A percentile compares a stretch with the other conserved stretches of the same genome.
Evolutionary conservation across 352 stramenopile genomes (phyloP).

Genomic region (Hyaloperonospora arabidopsidis): DNA sequence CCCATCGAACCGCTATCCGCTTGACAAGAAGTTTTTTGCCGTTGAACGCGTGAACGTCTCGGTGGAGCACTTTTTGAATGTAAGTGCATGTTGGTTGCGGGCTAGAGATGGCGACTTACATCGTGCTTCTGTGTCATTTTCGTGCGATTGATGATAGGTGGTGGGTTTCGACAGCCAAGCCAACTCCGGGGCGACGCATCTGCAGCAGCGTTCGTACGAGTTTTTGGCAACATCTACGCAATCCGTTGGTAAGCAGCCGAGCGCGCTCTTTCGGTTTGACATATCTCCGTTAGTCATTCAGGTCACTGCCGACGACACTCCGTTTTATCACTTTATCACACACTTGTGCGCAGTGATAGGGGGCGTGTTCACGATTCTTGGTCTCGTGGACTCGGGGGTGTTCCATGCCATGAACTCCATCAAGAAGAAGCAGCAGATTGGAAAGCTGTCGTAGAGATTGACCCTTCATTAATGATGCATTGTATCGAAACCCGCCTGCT

Average conservation of each 20-base stretch:
- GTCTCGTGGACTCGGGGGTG: slow-evolving; percentile 71
- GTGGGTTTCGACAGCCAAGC: slow-evolving; percentile 67
- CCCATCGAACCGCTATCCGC: slow-evolving; percentile 52
- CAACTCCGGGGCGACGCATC: slow-evolving; percentile 40
- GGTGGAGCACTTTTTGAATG: slow-evolving; percentile 77
- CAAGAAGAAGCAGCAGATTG: slow-evolving; percentile 78
- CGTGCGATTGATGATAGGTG: slow-evolving; percentile 29
- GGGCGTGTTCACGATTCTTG: slow-evolving; percentile 78
- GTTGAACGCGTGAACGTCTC: slow-evolving; percentile 64
- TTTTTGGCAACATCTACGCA: slow-evolving; percentile 72
- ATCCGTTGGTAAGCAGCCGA: slow-evolving; percentile 56
- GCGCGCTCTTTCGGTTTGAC: slow-evolving; percentile 73
- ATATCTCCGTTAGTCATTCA: slow-evolving; percentile 74
- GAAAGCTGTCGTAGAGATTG: slow-evolving; percentile 48
- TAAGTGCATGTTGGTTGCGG: slow-evolving; percentile 43
- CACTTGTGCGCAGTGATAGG: slow-evolving; percentile 77
- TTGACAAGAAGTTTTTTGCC: slow-evolving; percentile 50
- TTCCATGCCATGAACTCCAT: slow-evolving; percentile 80
- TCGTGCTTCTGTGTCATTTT: slow-evolving; percentile 1
- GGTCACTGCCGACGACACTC: slow-evolving; percentile 53
- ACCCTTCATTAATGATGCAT: too few relatives aligned
- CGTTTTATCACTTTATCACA: slow-evolving; percentile 83
- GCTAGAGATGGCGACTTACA: neutral
- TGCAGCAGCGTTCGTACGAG: slow-evolving; percentile 63
- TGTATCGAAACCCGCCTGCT: too few relatives aligned